These are phyloP conservation scores for Phoma sp. DNA, from an alignment of 2,329 filamentous ascomycete genomes.

Conservation along the genomic window DNA sequence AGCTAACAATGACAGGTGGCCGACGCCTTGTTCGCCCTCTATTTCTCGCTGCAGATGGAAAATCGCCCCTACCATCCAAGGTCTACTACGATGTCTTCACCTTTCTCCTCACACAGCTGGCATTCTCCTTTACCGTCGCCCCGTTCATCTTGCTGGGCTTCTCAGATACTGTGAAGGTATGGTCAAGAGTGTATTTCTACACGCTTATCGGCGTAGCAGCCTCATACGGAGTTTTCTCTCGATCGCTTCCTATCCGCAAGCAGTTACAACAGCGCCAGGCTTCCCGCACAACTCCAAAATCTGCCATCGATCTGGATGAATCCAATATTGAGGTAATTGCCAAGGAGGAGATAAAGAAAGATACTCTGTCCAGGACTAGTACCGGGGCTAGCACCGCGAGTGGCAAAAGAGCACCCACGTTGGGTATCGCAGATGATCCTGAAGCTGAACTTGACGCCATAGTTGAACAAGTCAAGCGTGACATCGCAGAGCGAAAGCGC, in stretches of 20 bases:
- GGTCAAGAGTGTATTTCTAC: slow-evolving; percentile 90
- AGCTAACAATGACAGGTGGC: slow-evolving; percentile 65
- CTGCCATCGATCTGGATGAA: slow-evolving; percentile 30
- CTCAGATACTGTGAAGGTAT: slow-evolving; percentile 72
- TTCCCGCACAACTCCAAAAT: slow-evolving; percentile 26
- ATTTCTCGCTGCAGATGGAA: slow-evolving; percentile 81
- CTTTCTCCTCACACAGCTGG: slow-evolving; percentile 77
- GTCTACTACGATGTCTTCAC: slow-evolving; percentile 84
- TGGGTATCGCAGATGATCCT: slow-evolving; percentile 81
- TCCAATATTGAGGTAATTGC: slow-evolving; percentile 38
- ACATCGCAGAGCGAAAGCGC: slow-evolving; percentile 68
- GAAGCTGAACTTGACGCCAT: slow-evolving; percentile 78
- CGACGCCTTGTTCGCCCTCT: slow-evolving; percentile 90
- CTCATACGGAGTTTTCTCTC: slow-evolving; percentile 77
- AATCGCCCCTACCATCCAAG: slow-evolving; percentile 64
- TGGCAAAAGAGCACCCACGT: slow-evolving; percentile 64
- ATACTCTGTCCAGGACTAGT: slow-evolving; percentile 54
- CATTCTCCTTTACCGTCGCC: slow-evolving; percentile 79
- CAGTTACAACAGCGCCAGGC: slow-evolving; percentile 47
- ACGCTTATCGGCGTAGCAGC: slow-evolving; percentile 69
- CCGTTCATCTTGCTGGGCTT: slow-evolving; percentile 87
- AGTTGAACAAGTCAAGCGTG: slow-evolving; percentile 73
- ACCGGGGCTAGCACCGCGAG: slow-evolving; percentile 60
- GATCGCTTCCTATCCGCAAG: slow-evolving; percentile 69
- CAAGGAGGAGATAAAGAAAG: slow-evolving; percentile 43